These are phyloP conservation scores for Encephalitozoon cuniculi DNA, from an alignment of 371 early-diverging fungal species.

Conservation along the genomic window DNA sequence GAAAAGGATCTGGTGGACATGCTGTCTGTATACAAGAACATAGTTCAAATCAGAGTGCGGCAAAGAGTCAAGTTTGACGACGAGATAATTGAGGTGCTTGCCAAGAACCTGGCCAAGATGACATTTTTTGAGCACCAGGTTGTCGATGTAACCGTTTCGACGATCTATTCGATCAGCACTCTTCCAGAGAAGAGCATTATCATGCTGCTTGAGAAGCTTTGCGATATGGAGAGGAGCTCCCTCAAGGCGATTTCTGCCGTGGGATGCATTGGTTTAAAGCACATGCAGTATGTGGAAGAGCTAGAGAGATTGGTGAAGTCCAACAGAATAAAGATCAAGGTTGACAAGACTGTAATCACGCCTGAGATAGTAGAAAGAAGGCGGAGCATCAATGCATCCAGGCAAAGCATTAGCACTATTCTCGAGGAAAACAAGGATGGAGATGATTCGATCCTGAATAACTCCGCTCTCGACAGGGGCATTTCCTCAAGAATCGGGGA, in stretches of 20 bases:
- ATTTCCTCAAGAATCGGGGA: slow-evolving; percentile 11
- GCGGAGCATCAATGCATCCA: slow-evolving; percentile 51
- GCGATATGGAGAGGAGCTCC: neutral
- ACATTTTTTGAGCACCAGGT: slow-evolving; percentile 33
- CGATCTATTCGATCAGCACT: slow-evolving; percentile 27
- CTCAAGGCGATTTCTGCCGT: slow-evolving; percentile 48
- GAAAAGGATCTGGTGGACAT: slow-evolving; percentile 11
- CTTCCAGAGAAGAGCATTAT: slow-evolving; percentile 32
- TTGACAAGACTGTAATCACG: neutral
- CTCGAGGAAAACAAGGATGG: slow-evolving; percentile 30
- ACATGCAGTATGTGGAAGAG: slow-evolving; percentile 53
- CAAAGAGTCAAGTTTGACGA: neutral
- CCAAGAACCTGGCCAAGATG: slow-evolving; percentile 49
- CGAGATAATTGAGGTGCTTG: slow-evolving; percentile 3
- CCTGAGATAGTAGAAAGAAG: slow-evolving; percentile 56
- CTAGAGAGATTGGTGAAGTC: slow-evolving; percentile 50
- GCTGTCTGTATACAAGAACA: slow-evolving; percentile 35
- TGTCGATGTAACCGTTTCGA: slow-evolving; percentile 23
- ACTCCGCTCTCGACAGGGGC: neutral
- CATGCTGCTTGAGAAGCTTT: slow-evolving; percentile 21
- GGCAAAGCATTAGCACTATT: slow-evolving; percentile 41
- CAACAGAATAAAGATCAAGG: slow-evolving; percentile 18
- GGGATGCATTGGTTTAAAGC: slow-evolving; percentile 54
- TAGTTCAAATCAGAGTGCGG: neutral
- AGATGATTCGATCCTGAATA: neutral